Base-by-base conservation (phyloP, 495 filamentous ascomycete species). In the Delitschia confertaspora region DNA sequence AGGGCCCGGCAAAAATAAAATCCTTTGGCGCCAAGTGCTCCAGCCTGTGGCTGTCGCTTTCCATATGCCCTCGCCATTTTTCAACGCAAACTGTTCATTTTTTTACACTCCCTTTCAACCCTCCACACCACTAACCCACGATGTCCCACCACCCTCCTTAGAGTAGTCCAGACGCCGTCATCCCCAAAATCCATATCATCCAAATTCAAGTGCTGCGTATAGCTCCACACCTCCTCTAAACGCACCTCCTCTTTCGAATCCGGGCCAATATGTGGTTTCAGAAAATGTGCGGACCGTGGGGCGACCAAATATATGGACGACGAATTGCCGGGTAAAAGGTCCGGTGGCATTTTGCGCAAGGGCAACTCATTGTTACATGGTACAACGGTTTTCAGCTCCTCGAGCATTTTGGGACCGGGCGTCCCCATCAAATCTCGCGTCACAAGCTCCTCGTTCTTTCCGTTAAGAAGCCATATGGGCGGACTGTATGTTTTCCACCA, bases 401-500 rank as follows among this genome's bases (percentile, higher is more conserved):
- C 59, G 4, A 87, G 61, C 62, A 95, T 68, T 24, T 67, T 58
- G 4, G 67, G 58, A 3, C 78, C 77, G 4, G 74, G 64, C 55
- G 84, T 77, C 2, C 87, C 86, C 82, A 93, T 95, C 18, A 95
- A 65, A 56, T 95, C 85, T 9, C 63, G 64, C 0, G 87, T 94
- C n/a, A 62, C 65, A 33, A 89, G 51, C 5, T 60, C 41, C 21
- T 72, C 73, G 47, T 78, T 79, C 54, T 82, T 80, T 6, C 81
- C 75, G 43, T 88, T 86, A 18, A 96, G 69, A 13, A 98, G 70
- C 88, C 91, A 96, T 16, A 83, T 78, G 0, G 91, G 91, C 5
- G 91, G 91, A 50, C 80, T 83, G 61, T 98, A 98, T 0, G 93
- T 96, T 56, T 93, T 94, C 91, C 91, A 98, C 88, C 88, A 98